phyloP scores from a whole-genome alignment of 1,139 yeast species.

The Suzukiozyma palmioleophila region DNA sequence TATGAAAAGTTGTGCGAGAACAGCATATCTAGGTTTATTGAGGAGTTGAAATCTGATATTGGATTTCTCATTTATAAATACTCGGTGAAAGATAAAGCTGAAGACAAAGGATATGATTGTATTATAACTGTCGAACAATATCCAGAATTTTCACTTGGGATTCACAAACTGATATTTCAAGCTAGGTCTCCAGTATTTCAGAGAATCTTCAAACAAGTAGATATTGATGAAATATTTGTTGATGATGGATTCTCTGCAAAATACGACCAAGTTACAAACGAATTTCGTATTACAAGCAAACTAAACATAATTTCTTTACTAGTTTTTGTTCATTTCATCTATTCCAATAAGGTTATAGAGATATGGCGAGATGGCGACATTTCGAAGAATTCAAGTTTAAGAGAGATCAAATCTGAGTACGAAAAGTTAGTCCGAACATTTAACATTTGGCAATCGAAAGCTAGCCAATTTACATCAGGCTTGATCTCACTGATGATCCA shows the following conservation, averaged over 20 bases:
- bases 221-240: slow-evolving; percentile 13
- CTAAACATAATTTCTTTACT: slow-evolving; percentile 25
- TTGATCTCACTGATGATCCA: slow-evolving; percentile 5
- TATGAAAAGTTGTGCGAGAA: slow-evolving; percentile 13
- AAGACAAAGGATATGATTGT: slow-evolving; percentile 21
- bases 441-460: background rate
- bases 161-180: slow-evolving; percentile 27
- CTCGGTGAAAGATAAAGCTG: slow-evolving; percentile 6
- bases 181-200: slow-evolving; percentile 24
- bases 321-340: slow-evolving; percentile 30
- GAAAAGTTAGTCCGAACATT: background rate
- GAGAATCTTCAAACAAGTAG: slow-evolving; percentile 17
- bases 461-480: background rate
- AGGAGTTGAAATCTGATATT: slow-evolving; percentile 14
- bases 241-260: slow-evolving; percentile 19
- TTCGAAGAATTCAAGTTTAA: slow-evolving; percentile 6
- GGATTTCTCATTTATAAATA: slow-evolving; percentile 7
- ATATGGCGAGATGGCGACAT: slow-evolving; percentile 5
- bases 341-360: slow-evolving; percentile 23
- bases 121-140: slow-evolving; percentile 15
- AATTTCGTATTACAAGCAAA: slow-evolving; percentile 13
- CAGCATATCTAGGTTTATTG: slow-evolving; percentile 8
- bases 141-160: slow-evolving; percentile 21
- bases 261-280: slow-evolving; percentile 14
- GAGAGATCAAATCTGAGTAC: background rate